Evolutionary conservation across 768 basidiomycete species (phyloP).

Genomic region (Tubosaeta sp.): DNA sequence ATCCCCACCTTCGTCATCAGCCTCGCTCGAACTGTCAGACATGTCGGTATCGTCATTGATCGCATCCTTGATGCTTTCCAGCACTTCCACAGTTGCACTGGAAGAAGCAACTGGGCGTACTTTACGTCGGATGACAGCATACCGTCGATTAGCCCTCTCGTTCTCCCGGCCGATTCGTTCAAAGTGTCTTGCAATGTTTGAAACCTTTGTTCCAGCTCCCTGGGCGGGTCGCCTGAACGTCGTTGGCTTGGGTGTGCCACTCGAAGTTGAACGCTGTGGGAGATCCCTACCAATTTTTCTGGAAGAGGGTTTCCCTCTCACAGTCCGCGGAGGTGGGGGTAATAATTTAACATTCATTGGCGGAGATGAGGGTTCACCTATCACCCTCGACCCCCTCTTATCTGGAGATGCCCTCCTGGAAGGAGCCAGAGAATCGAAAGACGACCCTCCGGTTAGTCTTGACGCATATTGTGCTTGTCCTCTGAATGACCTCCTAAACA

Average conservation of each 20-base stretch:
- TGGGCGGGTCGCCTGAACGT: constrained; percentile 51
- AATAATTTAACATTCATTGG: constrained; percentile 19
- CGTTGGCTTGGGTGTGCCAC: constrained; percentile 40
- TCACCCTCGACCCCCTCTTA: constrained; percentile 44
- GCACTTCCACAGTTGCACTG: constrained; percentile 80
- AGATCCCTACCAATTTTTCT: constrained; percentile 37
- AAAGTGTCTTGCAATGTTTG: constrained; percentile 86
- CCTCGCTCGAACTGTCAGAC: constrained; percentile 62
- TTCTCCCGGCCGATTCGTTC: constrained; percentile 76
- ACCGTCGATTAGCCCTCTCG: constrained; percentile 71
- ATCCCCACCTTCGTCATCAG: constrained; percentile 65
- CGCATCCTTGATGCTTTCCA: constrained; percentile 88
- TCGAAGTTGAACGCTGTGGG: constrained; percentile 41
- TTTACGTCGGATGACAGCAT: constrained; percentile 80
- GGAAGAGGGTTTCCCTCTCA: constrained; percentile 34
- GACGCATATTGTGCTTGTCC: constrained; percentile 41
- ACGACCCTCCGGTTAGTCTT: constrained; percentile 42
- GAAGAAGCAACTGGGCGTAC: constrained; percentile 90
- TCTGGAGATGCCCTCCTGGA: constrained; percentile 74
- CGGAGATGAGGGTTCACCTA: constrained; percentile 35
- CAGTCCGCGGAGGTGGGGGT: constrained; percentile 32
- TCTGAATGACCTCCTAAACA: constrained; percentile 52
- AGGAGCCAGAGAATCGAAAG: constrained; percentile 52
- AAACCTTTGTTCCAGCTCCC: constrained; percentile 64
- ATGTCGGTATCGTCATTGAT: constrained; percentile 81